A percentile compares a stretch with the other conserved stretches of the same genome.
Evolutionary conservation across 2,329 filamentous ascomycete genomes (phyloP).

Genomic region (Cylindrodendrum hubeiense): DNA sequence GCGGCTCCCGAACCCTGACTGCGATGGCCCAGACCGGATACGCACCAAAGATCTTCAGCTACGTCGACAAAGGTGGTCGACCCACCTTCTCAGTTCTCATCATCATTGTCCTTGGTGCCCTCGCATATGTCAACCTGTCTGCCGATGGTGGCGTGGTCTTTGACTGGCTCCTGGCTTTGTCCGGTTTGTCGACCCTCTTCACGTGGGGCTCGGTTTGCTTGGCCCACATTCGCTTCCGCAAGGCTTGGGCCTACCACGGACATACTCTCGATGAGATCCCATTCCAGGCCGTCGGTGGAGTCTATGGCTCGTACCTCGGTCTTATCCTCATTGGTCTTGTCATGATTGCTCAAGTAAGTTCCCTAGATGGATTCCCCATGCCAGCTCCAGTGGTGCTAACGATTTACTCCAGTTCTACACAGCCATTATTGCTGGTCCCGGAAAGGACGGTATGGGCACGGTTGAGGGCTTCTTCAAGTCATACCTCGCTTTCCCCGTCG

Average conservation of each 20-base stretch:
- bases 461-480: constrained; percentile 67
- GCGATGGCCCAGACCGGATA: constrained; percentile 67
- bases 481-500: constrained; percentile 67
- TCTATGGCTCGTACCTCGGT: constrained; percentile 74
- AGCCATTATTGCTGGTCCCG: constrained; percentile 56
- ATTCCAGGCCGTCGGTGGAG: constrained; percentile 70
- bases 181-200: constrained; percentile 73
- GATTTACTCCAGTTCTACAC: constrained; percentile 58
- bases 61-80: constrained; percentile 66
- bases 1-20: constrained; percentile 66
- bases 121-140: constrained; percentile 61
- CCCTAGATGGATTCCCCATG: not conserved
- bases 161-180: constrained; percentile 74
- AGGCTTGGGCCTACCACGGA: constrained; percentile 69
- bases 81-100: constrained; percentile 60
- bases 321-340: constrained; percentile 68
- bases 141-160: constrained; percentile 66
- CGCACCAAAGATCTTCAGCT: constrained; percentile 65
- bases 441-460: constrained; percentile 49
- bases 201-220: constrained; percentile 76
- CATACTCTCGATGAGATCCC: constrained; percentile 76
- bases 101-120: constrained; percentile 60
- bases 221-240: constrained; percentile 73
- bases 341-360: constrained; percentile 64
- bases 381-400: constrained; percentile 14